Evolutionary conservation across 495 filamentous ascomycete genomes (phyloP).

Genomic region (Tuber borchii): DNA sequence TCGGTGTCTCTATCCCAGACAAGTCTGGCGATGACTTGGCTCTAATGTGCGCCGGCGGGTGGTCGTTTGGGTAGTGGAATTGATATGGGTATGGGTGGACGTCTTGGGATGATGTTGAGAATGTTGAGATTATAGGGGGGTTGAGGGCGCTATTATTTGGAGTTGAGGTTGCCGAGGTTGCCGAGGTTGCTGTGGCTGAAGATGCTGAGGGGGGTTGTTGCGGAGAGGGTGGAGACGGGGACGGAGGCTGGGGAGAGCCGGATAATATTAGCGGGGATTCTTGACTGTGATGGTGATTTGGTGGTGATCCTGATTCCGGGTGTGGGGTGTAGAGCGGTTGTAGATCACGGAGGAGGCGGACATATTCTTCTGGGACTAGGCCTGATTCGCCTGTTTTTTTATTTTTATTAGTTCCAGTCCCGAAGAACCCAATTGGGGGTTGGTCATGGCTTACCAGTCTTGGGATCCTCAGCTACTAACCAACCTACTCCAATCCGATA

Average conservation of each 20-base stretch:
- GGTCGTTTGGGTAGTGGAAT: conserved; percentile 34
- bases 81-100: conserved; percentile 65
- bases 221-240: conserved; percentile 31
- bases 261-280: neutral
- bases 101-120: conserved; percentile 69
- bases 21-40: conserved; percentile 27
- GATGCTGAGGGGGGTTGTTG: conserved; percentile 6
- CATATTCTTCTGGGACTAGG: conserved; percentile 93
- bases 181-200: conserved; percentile 23
- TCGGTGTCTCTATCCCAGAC: conserved; percentile 24
- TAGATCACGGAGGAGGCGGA: conserved; percentile 85
- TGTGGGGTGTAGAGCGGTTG: conserved; percentile 54
- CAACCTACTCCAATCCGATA: conserved; percentile 94
- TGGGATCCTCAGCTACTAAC: conserved; percentile 95
- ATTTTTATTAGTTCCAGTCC: conserved; percentile 23
- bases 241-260: conserved; percentile 46
- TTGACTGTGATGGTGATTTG: conserved; percentile 6
- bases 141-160: conserved; percentile 54
- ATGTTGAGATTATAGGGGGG: conserved; percentile 63
- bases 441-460: conserved; percentile 52
- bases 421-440: neutral
- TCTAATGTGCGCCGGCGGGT: conserved; percentile 29
- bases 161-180: conserved; percentile 28
- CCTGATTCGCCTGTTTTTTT: conserved; percentile 56
- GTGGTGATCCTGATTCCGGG: conserved; percentile 11